phyloP scores from a whole-genome alignment of 441 rosid species.

The Hypseocharis bilobata region DNA sequence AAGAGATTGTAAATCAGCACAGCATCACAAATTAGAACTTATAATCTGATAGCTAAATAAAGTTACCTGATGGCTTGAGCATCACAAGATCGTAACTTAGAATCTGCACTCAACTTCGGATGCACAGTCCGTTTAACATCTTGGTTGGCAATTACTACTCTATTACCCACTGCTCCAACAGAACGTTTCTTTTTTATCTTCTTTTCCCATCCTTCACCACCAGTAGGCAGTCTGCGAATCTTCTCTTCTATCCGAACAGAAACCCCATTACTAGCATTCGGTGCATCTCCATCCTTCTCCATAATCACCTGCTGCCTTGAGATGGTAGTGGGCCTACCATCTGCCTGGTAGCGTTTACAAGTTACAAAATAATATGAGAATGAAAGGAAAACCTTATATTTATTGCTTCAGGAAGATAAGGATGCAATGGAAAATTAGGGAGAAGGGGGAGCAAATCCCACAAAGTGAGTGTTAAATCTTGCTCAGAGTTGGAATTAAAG shows the following conservation, averaged over 20 bases:
- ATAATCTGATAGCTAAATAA: neutral
- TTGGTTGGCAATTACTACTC: constrained; percentile 39
- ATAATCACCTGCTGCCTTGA: constrained; percentile 30
- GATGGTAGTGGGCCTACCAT: constrained; percentile 27
- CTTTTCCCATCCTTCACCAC: constrained; percentile 60
- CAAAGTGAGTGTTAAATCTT: neutral
- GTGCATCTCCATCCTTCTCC: constrained; percentile 42
- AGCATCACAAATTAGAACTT: neutral
- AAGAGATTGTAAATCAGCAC: neutral
- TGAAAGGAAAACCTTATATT: neutral
- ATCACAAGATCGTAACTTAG: constrained; percentile 33
- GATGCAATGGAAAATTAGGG: neutral
- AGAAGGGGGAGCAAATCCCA: neutral
- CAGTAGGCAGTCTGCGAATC: constrained; percentile 40
- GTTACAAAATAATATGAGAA: neutral
- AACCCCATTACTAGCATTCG: constrained; percentile 32
- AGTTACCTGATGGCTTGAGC: constrained; percentile 41
- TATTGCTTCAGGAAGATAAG: neutral
- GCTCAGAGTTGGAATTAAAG: neutral
- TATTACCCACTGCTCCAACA: constrained; percentile 32
- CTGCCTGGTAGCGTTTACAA: constrained; percentile 29
- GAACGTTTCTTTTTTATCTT: constrained; percentile 55
- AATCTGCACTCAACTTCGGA: constrained; percentile 34
- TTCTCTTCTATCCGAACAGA: constrained; percentile 44
- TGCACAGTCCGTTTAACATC: constrained; percentile 32